phyloP scores from a whole-genome alignment of 1,284 basidiomycete genomes.

The Ustilago nuda region DNA sequence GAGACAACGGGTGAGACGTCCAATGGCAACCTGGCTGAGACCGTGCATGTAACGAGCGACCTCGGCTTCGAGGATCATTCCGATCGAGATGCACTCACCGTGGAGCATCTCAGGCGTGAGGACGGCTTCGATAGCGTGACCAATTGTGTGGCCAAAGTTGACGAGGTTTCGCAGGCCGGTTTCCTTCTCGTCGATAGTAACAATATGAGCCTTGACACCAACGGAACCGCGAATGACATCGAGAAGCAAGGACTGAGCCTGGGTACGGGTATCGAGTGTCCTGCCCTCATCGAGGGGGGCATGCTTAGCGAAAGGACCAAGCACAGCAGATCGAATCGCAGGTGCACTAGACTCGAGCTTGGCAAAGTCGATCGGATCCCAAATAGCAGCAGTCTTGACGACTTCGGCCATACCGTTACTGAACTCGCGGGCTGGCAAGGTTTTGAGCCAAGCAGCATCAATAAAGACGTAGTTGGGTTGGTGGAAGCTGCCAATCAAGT shows the following conservation, averaged over 20 bases:
- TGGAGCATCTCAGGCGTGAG: conserved; percentile 68
- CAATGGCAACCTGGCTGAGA: conserved; percentile 66
- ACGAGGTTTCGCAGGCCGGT: conserved; percentile 69
- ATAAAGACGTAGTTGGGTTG: conserved; percentile 98
- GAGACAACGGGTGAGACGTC: conserved; percentile 63
- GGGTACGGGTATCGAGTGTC: conserved; percentile 61
- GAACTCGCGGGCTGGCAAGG: conserved; percentile 90
- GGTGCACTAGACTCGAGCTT: conserved; percentile 66
- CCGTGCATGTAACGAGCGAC: conserved; percentile 62
- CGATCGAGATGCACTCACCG: conserved; percentile 68
- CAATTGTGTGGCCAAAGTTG: conserved; percentile 69
- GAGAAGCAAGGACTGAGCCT: conserved; percentile 64
- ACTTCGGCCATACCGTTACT: conserved; percentile 99
- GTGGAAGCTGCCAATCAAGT: conserved; percentile 98
- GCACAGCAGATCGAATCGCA: conserved; percentile 65
- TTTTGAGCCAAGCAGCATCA: conserved; percentile 93
- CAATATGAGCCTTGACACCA: conserved; percentile 68
- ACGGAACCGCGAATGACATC: conserved; percentile 69
- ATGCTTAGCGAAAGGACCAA: conserved; percentile 54
- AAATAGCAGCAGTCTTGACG: conserved; percentile 74
- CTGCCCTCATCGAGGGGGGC: conserved; percentile 54
- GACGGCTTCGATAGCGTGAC: conserved; percentile 69
- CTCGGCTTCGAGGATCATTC: conserved; percentile 69
- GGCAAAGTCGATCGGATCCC: conserved; percentile 67
- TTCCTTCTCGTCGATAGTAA: conserved; percentile 68